Base-by-base conservation (phyloP, 805 yeast species). In the Sugiyamaella chiloensis region DNA sequence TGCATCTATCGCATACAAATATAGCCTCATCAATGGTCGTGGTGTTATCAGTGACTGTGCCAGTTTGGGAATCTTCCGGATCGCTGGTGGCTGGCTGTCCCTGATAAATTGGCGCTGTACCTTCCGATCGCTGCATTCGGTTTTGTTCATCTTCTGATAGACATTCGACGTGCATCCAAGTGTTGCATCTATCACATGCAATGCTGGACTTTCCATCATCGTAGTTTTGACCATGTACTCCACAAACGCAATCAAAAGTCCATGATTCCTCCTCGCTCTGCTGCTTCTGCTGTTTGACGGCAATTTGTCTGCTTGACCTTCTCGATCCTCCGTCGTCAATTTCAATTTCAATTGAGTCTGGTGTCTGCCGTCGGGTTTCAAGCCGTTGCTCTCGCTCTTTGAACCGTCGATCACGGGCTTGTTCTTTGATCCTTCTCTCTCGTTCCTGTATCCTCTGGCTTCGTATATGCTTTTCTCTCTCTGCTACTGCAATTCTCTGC, bases 241-340 rank as follows among this genome's bases (percentile, higher is more conserved):
- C 74, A 49, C 75, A 71, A 8, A 42, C 12, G 46, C 75, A 70
- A 47, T 70, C 73, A 51, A 70, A 70, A 31, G 59, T 54, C 74
- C 74, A 70, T 14, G 47, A 43, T 20, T 48, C 51, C 4, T 44
- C 52, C 44, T 50, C 46, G 21, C 29, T 34, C 30, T 24, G 44
- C 30, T 41, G 40, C 19, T 31, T 40, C 37, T 44, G 50, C 16
- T 45, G 52, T 32, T 51, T 41, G n/a, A n/a, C n/a, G n/a, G n/a
- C n/a, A 23, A 52, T 24, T 45, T 55, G 43, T 9, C 57, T 42
- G 2, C 40, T 24, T 20, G 24, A 40, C 34, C 41, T 42, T 24
- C 56, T 44, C 24, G 40, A 7, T 23, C 45, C 51, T 29, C 41
- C 49, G 19, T 36, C 32, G 39, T 30, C 24, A n/a, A n/a, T n/a